Evolutionary conservation across 176 grass and related monocot genomes (phyloP).

Genomic region (Musa schizocarpa): DNA sequence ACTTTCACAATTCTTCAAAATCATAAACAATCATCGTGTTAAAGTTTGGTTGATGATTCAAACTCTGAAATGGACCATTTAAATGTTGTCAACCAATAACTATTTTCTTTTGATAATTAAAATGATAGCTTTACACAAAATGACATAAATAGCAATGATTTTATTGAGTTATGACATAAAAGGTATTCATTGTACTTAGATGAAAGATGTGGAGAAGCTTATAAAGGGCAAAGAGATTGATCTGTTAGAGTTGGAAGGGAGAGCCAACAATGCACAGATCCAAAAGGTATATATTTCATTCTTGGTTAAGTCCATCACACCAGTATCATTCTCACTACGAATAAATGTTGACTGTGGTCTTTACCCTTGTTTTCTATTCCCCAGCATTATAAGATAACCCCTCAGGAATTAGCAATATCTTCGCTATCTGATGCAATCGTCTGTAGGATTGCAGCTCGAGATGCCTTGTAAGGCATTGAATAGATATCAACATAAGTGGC

Average conservation of each 20-base stretch:
- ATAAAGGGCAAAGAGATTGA: slow-evolving; percentile 55
- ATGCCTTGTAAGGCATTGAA: slow-evolving; percentile 8
- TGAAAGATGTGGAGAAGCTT: slow-evolving; percentile 56
- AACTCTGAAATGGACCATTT: neutral
- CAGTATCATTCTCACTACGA: slow-evolving; percentile 5
- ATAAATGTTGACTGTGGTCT: neutral
- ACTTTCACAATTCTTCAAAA: neutral
- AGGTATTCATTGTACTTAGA: slow-evolving; percentile 30
- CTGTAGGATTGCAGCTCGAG: slow-evolving; percentile 27
- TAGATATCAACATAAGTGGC: neutral
- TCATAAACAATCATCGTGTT: neutral
- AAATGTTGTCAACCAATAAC: neutral
- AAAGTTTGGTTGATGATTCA: neutral
- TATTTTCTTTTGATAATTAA: neutral
- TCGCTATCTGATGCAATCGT: slow-evolving; percentile 19
- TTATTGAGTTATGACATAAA: neutral
- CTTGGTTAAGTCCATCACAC: neutral
- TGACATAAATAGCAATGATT: neutral
- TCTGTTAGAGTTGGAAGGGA: slow-evolving; percentile 44
- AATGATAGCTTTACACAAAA: neutral
- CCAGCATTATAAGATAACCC: slow-evolving; percentile 77
- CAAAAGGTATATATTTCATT: slow-evolving; percentile 50
- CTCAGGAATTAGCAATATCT: slow-evolving; percentile 51
- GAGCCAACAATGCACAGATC: slow-evolving; percentile 53
- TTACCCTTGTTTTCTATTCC: slow-evolving; percentile 5